Percentiles rank a stretch among this genome's conserved stretches.
These are phyloP conservation scores for Coniochaeta sp. DNA, from an alignment of 2,329 filamentous ascomycete species.

Conservation along the genomic window DNA sequence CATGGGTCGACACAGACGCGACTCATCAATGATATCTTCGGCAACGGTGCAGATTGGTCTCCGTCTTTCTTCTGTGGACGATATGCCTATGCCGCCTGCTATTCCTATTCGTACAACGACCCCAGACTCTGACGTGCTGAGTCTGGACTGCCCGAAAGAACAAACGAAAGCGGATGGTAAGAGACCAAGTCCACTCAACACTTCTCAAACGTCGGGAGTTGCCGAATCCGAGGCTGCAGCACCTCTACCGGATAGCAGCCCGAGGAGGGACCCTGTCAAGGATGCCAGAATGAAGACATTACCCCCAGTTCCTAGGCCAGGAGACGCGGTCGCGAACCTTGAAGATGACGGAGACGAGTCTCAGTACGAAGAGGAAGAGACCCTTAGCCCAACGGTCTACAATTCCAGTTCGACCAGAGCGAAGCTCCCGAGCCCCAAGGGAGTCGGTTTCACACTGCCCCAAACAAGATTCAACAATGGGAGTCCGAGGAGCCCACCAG, in stretches of 20 bases:
- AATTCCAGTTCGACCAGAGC: slow-evolving; percentile 27
- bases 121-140: slow-evolving; percentile 26
- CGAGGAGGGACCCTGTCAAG: slow-evolving; percentile 18
- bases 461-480: slow-evolving; percentile 8
- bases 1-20: slow-evolving; percentile 39
- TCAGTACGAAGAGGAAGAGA: slow-evolving; percentile 21
- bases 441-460: slow-evolving; percentile 31
- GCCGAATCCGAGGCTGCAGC: not conserved
- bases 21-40: slow-evolving; percentile 56
- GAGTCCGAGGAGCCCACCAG: slow-evolving; percentile 6
- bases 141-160: slow-evolving; percentile 25
- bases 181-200: slow-evolving; percentile 23
- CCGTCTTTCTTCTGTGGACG: slow-evolving; percentile 53
- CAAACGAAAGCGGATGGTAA: slow-evolving; percentile 8
- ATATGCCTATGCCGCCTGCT: slow-evolving; percentile 29
- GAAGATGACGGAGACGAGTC: slow-evolving; percentile 13
- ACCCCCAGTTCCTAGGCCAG: slow-evolving; percentile 26
- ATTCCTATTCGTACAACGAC: slow-evolving; percentile 3
- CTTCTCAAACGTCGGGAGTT: not conserved
- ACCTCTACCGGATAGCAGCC: slow-evolving; percentile 4
- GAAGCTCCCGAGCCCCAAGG: slow-evolving; percentile 34
- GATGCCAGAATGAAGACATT: slow-evolving; percentile 27
- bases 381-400: slow-evolving; percentile 45
- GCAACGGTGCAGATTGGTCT: slow-evolving; percentile 67
- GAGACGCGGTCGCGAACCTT: slow-evolving; percentile 1